Percentiles rank a stretch among this genome's conserved stretches.
Conservation (phyloP, 495 filamentous ascomycete genomes). For the Cenococcum geophilum region DNA sequence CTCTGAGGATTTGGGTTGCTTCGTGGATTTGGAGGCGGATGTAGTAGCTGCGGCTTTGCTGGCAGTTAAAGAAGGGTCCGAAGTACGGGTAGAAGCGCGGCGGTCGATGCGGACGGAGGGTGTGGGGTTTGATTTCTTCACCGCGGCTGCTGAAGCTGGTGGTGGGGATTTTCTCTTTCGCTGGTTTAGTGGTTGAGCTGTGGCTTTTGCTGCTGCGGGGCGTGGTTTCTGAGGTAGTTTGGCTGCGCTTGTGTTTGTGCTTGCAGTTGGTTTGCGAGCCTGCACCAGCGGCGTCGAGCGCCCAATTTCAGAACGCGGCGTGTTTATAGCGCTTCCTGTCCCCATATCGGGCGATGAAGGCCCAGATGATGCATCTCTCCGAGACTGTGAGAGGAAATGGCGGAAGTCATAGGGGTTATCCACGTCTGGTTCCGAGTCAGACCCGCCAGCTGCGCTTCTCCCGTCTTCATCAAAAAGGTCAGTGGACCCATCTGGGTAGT, state of each 20-base stretch:
- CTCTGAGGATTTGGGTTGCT: conserved; percentile 26
- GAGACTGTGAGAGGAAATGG: conserved; percentile 48
- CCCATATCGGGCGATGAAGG: conserved; percentile 42
- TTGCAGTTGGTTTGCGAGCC: conserved; percentile 6
- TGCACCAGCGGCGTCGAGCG: conserved; percentile 8
- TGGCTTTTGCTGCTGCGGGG: conserved; percentile 15
- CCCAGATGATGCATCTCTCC: conserved; percentile 38
- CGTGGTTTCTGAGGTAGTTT: conserved; percentile 3
- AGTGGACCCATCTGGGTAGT: conserved; percentile 29
- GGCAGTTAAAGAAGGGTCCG: background rate
- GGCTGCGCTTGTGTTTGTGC: conserved; percentile 6
- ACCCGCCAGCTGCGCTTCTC: conserved; percentile 36
- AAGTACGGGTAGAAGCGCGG: conserved; percentile 22
- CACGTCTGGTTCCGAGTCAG: conserved; percentile 41
- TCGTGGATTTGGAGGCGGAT: conserved; percentile 6
- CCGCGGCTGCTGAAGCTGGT: background rate
- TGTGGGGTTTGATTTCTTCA: conserved; percentile 9
- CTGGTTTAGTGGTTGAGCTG: conserved; percentile 5
- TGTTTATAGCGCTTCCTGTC: conserved; percentile 32
- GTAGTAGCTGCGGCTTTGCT: background rate
- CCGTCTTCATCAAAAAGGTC: conserved; percentile 39
- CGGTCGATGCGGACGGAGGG: conserved; percentile 31
- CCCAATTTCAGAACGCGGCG: conserved; percentile 8
- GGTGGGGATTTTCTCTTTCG: conserved; percentile 3
- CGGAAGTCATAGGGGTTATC: conserved; percentile 55